Conservation (phyloP, 208 protist genomes). For the Crithidia brevicula region DNA sequence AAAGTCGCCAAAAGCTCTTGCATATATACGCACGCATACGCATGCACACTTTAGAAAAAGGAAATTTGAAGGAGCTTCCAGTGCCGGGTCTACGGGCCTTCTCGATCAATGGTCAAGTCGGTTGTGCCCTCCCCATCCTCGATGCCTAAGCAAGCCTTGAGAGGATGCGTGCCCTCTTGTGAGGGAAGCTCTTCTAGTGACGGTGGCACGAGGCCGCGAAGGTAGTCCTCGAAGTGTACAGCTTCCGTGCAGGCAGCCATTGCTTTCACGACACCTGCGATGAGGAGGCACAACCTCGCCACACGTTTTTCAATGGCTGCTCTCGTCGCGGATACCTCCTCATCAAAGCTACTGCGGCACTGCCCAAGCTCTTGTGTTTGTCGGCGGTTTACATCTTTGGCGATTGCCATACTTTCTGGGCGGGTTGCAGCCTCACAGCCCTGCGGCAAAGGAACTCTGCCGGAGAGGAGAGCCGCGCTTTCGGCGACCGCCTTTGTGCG, state of each 20-base stretch:
- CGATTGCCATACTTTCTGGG: constrained; percentile 20
- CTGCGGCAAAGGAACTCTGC: constrained; percentile 11
- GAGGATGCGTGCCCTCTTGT: constrained; percentile 1
- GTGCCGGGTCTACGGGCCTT: background rate
- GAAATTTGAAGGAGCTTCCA: constrained; percentile 1
- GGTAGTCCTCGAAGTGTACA: constrained; percentile 18
- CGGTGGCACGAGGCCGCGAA: constrained; percentile 9
- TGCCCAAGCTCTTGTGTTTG: constrained; percentile 15
- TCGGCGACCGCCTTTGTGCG: constrained; percentile 26
- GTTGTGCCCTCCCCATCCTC: constrained; percentile 7
- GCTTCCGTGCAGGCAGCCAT: constrained; percentile 10
- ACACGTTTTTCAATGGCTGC: constrained; percentile 7
- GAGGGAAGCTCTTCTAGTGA: constrained; percentile 1
- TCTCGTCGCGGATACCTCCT: constrained; percentile 12
- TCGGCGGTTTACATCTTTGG: constrained; percentile 12
- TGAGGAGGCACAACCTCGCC: constrained; percentile 22
- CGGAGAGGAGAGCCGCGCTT: constrained; percentile 17
- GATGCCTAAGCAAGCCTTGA: constrained; percentile 20
- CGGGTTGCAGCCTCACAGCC: constrained; percentile 23
- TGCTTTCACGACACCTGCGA: constrained; percentile 10
- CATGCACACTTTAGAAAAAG: constrained; percentile 10
- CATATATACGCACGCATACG: too few relatives aligned
- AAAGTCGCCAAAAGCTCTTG: too few relatives aligned
- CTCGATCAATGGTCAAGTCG: constrained; percentile 4
- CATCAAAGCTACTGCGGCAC: constrained; percentile 11